Percentiles rank a stretch among this genome's conserved stretches.
phyloP scores from a whole-genome alignment of 257 asterid genomes.

The Solanum neorickii region DNA sequence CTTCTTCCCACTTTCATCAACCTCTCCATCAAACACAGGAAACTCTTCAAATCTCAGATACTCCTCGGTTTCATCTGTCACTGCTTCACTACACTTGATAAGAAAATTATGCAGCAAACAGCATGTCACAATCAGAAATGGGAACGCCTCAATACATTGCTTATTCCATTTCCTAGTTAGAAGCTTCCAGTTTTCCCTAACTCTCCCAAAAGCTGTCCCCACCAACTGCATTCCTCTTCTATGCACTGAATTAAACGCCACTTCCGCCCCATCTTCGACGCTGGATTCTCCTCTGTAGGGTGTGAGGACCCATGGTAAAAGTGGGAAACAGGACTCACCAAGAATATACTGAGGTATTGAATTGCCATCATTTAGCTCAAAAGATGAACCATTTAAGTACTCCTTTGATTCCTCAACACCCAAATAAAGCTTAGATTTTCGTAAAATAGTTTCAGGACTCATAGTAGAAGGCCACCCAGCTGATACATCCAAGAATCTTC shows the following conservation, averaged over 20 bases:
- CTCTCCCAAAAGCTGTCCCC: constrained; percentile 43
- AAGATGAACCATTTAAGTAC: constrained; percentile 54
- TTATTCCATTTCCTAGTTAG: constrained; percentile 62
- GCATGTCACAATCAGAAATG: constrained; percentile 59
- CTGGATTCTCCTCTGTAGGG: constrained; percentile 26
- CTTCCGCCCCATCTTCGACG: constrained; percentile 16
- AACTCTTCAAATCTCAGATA: constrained; percentile 17
- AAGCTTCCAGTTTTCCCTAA: constrained; percentile 70
- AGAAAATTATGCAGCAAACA: constrained; percentile 92
- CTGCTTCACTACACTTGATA: constrained; percentile 73
- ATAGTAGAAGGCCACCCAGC: constrained; percentile 79
- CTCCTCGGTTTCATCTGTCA: constrained; percentile 34
- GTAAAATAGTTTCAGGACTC: constrained; percentile 39
- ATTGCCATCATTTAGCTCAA: constrained; percentile 37
- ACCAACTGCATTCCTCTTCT: constrained; percentile 49
- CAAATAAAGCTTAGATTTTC: constrained; percentile 41
- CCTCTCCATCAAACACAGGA: constrained; percentile 42
- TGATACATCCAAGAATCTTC: constrained; percentile 84
- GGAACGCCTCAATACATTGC: constrained; percentile 65
- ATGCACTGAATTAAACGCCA: constrained; percentile 55
- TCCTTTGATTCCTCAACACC: constrained; percentile 58
- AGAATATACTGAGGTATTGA: constrained; percentile 67
- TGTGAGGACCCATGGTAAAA: constrained; percentile 73
- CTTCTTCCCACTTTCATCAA: constrained; percentile 47
- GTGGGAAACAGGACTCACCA: constrained; percentile 71